Evolutionary conservation across 768 basidiomycete species (phyloP).

Genomic region (Rhizopogon salebrosus): DNA sequence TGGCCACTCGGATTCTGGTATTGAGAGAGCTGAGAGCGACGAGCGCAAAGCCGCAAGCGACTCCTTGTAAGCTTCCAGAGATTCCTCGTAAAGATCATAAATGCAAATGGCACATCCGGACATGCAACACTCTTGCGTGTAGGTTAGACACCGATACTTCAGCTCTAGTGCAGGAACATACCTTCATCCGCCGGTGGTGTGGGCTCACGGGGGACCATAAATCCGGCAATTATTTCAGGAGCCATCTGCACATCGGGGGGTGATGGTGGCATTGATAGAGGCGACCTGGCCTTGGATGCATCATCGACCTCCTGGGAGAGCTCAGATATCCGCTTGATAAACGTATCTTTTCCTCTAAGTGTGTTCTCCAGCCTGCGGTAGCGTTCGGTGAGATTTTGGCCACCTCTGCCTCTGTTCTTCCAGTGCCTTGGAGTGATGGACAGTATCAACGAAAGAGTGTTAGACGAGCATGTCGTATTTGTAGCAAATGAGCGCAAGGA

Average conservation of each 20-base stretch:
- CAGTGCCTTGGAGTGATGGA: not conserved
- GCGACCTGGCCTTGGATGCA: not conserved
- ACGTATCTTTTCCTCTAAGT: slow-evolving; percentile 38
- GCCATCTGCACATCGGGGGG: not conserved
- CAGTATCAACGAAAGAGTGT: not conserved
- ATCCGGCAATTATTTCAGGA: slow-evolving; percentile 16
- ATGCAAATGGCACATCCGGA: slow-evolving; percentile 91
- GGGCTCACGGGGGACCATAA: slow-evolving; percentile 55
- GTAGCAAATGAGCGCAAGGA: slow-evolving; percentile 7
- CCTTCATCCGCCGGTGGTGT: slow-evolving; percentile 63
- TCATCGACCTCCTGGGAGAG: slow-evolving; percentile 10
- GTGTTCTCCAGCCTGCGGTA: slow-evolving; percentile 53
- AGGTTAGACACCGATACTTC: not conserved
- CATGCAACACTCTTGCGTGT: slow-evolving; percentile 81
- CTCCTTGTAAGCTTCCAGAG: slow-evolving; percentile 55
- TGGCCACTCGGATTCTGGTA: slow-evolving; percentile 69
- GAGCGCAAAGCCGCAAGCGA: slow-evolving; percentile 45
- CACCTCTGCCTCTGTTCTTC: slow-evolving; percentile 27
- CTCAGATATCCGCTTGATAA: slow-evolving; percentile 26
- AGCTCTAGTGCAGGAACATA: slow-evolving; percentile 21
- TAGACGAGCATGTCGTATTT: not conserved
- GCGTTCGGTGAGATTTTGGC: slow-evolving; percentile 56
- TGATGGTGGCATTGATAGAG: not conserved
- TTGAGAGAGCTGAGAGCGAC: slow-evolving; percentile 39
- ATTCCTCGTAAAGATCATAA: slow-evolving; percentile 82